Base-by-base conservation (phyloP, 2,329 filamentous ascomycete genomes). In the Fusarium pseudograminearum region DNA sequence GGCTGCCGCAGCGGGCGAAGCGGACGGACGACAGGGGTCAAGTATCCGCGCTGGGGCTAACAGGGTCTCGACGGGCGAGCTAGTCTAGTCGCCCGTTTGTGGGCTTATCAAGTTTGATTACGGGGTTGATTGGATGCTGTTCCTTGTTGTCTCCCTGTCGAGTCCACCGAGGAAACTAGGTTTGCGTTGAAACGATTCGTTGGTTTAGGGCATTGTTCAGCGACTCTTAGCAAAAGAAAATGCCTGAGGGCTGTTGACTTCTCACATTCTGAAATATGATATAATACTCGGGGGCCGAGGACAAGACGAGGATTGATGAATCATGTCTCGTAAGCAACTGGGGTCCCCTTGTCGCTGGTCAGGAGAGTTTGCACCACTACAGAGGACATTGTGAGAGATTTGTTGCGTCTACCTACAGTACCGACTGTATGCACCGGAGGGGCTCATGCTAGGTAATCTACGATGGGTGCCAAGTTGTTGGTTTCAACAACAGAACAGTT, bases 201-300 rank as follows among this genome's bases (percentile, higher is more conserved):
- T 40, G 28, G 47, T 20, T 2, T 15, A 20, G 20, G 28, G 26
- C 26, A 28, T 40, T 36, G 5, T 51, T 51, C 48, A 51, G 33
- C 33, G 7, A n/a, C 24, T 40, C 20, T 38, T 40, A 40, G 33
- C 18, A 51, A 28, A 38, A n/a, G 18, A 9, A 28, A 33, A 16
- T 12, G 18, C 22, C 24, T 28, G 16, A n/a, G n/a, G 48, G 18
- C 6, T 22, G 12, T 34, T 40, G 18, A 20, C 34, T 40, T 51
- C 24, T 51, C 48, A 51, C 34, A 28, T 51, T 51, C 16, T 40
- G 24, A 40, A 16, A 38, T 51, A 20, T 51, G 48, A 40, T 40
- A 51, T 40, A 40, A 3, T 11, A 15, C 16, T 34, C 10, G 28
- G 33, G 48, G 24, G 3, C 48, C 24, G 48, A 51, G 33, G 24